Conservation (phyloP, 805 yeast species). For the Brettanomyces sp. region DNA sequence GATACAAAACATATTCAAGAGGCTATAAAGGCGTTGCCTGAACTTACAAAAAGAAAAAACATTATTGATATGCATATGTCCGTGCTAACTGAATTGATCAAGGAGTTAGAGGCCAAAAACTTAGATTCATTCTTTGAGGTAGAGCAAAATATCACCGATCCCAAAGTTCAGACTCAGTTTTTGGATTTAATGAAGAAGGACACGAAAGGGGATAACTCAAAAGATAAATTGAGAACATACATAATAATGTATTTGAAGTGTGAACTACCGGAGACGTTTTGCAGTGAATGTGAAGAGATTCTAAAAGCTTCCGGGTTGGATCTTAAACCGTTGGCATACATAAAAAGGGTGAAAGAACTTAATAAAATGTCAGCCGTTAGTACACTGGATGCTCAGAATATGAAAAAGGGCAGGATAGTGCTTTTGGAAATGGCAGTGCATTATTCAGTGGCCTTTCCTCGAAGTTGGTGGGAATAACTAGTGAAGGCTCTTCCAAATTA, state of each 20-base stretch:
- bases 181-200: constrained; percentile 41
- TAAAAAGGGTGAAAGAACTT: constrained; percentile 73
- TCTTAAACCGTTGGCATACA: constrained; percentile 56
- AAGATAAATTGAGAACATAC: constrained; percentile 83
- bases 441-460: constrained; percentile 67
- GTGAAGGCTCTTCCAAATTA: constrained; percentile 51
- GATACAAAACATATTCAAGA: constrained; percentile 67
- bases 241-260: constrained; percentile 62
- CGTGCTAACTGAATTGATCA: constrained; percentile 74
- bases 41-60: constrained; percentile 77
- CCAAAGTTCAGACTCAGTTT: constrained; percentile 49
- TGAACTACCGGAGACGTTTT: constrained; percentile 38
- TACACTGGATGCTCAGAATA: constrained; percentile 21
- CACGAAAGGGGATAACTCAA: constrained; percentile 45
- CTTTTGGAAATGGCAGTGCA: constrained; percentile 32
- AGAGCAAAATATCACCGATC: constrained; percentile 71
- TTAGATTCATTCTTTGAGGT: constrained; percentile 89
- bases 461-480: constrained; percentile 64
- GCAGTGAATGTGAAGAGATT: constrained; percentile 51
- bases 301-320: constrained; percentile 51
- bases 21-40: constrained; percentile 89
- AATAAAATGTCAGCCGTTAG: constrained; percentile 38
- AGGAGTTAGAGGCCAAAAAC: constrained; percentile 76
- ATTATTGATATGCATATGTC: constrained; percentile 96
- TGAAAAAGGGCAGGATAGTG: constrained; percentile 17